phyloP scores from a whole-genome alignment of 805 yeast genomes.

The Candida taoyuanica region DNA sequence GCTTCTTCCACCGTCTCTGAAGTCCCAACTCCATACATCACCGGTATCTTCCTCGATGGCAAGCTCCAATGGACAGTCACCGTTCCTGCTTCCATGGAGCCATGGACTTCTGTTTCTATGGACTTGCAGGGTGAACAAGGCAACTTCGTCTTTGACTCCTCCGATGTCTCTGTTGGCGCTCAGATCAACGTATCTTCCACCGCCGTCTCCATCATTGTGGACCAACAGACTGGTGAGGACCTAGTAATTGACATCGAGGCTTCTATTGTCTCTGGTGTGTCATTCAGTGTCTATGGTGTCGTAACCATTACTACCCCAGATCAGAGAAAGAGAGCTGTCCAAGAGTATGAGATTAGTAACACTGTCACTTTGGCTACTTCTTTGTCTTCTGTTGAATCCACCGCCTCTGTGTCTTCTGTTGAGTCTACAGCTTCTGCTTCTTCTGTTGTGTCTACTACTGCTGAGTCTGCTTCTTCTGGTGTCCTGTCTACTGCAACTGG shows the following conservation, averaged over 20 bases:
- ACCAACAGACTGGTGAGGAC: background rate
- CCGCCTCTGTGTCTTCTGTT: background rate
- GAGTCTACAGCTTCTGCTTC: background rate
- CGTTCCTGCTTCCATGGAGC: background rate
- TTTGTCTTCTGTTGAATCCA: too few relatives aligned
- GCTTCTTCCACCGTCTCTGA: background rate
- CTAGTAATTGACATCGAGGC: background rate
- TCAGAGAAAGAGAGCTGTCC: slow-evolving; percentile 1
- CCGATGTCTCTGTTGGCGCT: background rate
- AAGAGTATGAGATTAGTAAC: background rate
- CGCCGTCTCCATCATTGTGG: background rate
- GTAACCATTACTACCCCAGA: background rate
- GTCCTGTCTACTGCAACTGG: background rate
- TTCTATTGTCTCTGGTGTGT: background rate
- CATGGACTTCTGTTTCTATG: background rate
- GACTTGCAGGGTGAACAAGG: background rate
- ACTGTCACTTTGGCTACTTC: background rate
- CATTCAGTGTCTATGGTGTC: background rate
- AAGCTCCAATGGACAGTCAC: background rate
- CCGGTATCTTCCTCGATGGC: background rate
- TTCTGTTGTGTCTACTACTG: background rate
- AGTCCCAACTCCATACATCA: background rate
- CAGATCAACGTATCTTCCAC: background rate
- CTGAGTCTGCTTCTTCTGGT: background rate
- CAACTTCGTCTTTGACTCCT: background rate